Base-by-base conservation (phyloP, 2,329 filamentous ascomycete species). In the Arthroderma uncinatum region DNA sequence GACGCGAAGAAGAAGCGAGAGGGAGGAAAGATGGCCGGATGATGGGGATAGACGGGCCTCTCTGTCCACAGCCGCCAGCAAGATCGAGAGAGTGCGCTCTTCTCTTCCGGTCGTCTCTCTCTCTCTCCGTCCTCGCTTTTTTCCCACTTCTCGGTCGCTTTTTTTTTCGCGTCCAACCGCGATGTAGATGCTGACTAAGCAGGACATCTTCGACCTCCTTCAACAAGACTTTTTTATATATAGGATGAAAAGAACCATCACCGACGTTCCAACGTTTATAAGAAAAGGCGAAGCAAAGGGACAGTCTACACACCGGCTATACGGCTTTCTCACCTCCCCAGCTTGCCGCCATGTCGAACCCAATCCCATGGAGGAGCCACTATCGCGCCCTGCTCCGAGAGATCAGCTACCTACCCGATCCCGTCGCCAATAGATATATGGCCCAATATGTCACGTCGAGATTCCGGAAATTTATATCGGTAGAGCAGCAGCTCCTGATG, bases 321-420 rank as follows among this genome's bases (percentile, higher is more conserved):
- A 23, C 12, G 10, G 36, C 16, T 25, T 21, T 14, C 9, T 25
- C 12, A 2, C 12, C 14, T 9, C 5, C 6, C 19, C 12, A 36
- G 12, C n/a, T 36, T 6, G 21, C 30, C 33, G 21, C 33, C 30
- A 53, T 53, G 50, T 21, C 58, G n/a, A 37, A n/a, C 12, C 48
- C 55, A 10, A 58, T 56, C 5, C 53, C 55, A 53, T 74, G 71
- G 71, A 65, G 64, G 30, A 76, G 79, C 64, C 68, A 82, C 48
- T 73, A 81, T 61, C 79, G 82, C 53, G 73, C 76, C 23, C 73
- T 82, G 8, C 75, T 84, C 39, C 78, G 82, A 59, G 78, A 84
- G 70, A 76, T 75, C 60, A 76, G 78, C 57, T 84, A 84, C 63
- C 76, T 85, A 39, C 81, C 82, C 28, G 81, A 84, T 64, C 73